Evolutionary conservation across 2,329 filamentous ascomycete genomes (phyloP), one percentile per base, ranked within the genome.

Genomic region (Arthrobotrys megalospora): DNA sequence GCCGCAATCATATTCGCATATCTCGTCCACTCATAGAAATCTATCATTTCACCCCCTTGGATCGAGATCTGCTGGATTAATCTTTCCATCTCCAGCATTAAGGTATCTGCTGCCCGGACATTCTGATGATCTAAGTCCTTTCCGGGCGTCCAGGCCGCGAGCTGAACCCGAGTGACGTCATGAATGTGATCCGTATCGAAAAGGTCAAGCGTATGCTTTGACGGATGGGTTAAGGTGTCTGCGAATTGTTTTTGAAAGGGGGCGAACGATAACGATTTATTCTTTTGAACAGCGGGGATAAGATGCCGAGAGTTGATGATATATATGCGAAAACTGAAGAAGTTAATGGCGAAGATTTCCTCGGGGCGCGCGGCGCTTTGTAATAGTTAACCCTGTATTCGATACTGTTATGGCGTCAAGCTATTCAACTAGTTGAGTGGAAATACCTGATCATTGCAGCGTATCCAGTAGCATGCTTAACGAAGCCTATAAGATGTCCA

Each of bases 321-420:
- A 65, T 84, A 84, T 43, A 84, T 78, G 14, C 83, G 83, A 3
- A 81, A 79, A 58, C 80, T 81, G 64, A 83, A 78, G 24, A 83
- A 80, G 8, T 69, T 78, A 16, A 83, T 63, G 0, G 82, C 83
- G 24, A 81, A 83, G 5, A 83, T 81, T 67, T 83, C 83, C 8
- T 69, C 2, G 80, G 78, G 19, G 75, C 67, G 32, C 50, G 21
- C 36, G 36, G 21, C 48, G 16, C 64, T 67, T 28, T 32, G 34
- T 28, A 24, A 48, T 48, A 28, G 19, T 48, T 16, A 48, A 12
- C 45, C 16, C 8, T 28, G 2, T 5, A 28, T 28, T 28, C 24
- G 24, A 28, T 28, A 28, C 5, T 5, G 5, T 28, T 28, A 28
- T 28, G 2, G 24, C 5, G 24, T 5, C 24, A 28, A 28, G 24